Evolutionary conservation across 2,329 filamentous ascomycete species (phyloP).

Genomic region (Hymenoscyphus repandus): DNA sequence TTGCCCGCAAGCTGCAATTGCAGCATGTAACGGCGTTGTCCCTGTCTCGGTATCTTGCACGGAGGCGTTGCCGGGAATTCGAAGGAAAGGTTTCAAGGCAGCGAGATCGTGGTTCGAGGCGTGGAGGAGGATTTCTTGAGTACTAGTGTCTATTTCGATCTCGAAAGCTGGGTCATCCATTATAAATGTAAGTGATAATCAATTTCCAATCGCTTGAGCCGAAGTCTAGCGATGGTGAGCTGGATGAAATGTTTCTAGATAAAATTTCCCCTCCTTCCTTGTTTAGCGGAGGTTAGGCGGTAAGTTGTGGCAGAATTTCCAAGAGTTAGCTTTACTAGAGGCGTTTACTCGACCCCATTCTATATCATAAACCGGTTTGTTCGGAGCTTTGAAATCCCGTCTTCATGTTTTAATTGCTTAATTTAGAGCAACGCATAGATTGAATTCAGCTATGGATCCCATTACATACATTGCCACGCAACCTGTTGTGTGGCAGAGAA

Average conservation of each 20-base stretch:
- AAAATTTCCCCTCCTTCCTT: not conserved
- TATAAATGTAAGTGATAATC: no score
- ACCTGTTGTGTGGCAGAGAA: not conserved
- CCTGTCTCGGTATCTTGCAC: slow-evolving; percentile 81
- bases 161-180: slow-evolving; percentile 29
- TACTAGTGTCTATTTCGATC: slow-evolving; percentile 21
- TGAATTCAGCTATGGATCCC: no score
- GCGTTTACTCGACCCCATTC: no score
- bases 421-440: no score
- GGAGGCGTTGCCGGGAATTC: slow-evolving; percentile 51
- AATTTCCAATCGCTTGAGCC: no score
- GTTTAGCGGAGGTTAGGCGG: not conserved
- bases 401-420: no score
- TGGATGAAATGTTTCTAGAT: no score
- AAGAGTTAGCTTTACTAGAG: not conserved
- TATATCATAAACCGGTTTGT: no score
- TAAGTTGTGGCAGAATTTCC: not conserved
- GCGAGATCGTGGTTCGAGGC: slow-evolving; percentile 52
- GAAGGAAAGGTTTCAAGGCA: slow-evolving; percentile 29
- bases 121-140: slow-evolving; percentile 60
- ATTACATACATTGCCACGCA: not conserved
- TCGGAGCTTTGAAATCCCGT: no score
- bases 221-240: no score
- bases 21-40: slow-evolving; percentile 83
- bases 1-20: slow-evolving; percentile 67